phyloP scores from a whole-genome alignment of 1,284 basidiomycete species.

The Hymenochaete sp. region DNA sequence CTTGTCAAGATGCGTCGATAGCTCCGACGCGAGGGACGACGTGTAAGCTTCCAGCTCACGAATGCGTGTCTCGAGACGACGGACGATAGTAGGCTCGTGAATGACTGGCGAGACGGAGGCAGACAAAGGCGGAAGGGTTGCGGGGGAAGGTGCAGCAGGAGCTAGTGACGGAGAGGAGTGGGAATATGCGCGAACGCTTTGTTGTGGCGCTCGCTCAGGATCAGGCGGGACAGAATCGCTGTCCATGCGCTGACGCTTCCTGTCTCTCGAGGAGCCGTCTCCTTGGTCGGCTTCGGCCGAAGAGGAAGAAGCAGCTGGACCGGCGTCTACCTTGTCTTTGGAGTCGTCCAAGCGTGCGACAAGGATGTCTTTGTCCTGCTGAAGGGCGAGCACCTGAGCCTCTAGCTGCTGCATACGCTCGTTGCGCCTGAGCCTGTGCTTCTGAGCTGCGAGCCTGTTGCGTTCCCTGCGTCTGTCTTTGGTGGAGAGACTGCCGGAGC shows the following conservation, averaged over 20 bases:
- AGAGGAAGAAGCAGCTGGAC: conserved; percentile 6
- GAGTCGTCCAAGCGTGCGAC: conserved; percentile 12
- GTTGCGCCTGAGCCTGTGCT: conserved; percentile 16
- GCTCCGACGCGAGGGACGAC: conserved; percentile 16
- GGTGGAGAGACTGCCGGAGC: too few species aligned
- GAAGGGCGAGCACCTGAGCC: conserved; percentile 17
- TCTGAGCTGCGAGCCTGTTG: conserved; percentile 18
- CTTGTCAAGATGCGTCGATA: conserved; percentile 16
- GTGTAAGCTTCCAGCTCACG: conserved; percentile 16
- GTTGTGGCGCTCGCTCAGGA: conserved; percentile 2
- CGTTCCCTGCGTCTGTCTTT: conserved; percentile 17
- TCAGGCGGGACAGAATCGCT: neutral
- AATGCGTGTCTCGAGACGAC: conserved; percentile 17
- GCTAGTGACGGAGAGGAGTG: neutral
- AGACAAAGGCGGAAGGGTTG: too few species aligned
- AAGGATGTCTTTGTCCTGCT: conserved; percentile 17
- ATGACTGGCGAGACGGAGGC: conserved; percentile 1
- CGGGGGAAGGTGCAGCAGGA: too few species aligned
- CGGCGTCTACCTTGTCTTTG: neutral
- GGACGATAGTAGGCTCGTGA: conserved; percentile 9
- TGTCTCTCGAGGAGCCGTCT: neutral
- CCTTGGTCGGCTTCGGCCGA: neutral
- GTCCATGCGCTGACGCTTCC: too few species aligned
- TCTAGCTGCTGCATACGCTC: conserved; percentile 19
- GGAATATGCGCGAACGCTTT: neutral